Percentiles rank a stretch among this genome's conserved stretches.
These are phyloP conservation scores for Sporopachydermia quercuum DNA, from an alignment of 805 yeast genomes.

Conservation along the genomic window DNA sequence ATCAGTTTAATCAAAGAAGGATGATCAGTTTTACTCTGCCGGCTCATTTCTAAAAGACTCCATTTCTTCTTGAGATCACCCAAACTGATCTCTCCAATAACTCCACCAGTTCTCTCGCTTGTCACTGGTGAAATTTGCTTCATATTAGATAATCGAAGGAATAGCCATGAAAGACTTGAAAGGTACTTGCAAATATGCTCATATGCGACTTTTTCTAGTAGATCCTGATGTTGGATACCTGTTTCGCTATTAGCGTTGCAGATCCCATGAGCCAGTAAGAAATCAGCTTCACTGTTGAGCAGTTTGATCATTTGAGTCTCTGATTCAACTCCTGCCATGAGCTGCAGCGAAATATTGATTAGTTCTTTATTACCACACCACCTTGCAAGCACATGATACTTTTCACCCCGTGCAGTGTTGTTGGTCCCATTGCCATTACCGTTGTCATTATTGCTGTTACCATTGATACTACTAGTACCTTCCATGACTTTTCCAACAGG, in stretches of 20 bases:
- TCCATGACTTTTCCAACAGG: constrained; percentile 22
- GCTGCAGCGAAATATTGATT: constrained; percentile 17
- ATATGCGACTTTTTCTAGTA: not conserved
- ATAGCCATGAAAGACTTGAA: constrained; percentile 19
- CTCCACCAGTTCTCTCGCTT: not conserved
- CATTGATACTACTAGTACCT: constrained; percentile 17
- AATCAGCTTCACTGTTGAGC: constrained; percentile 16
- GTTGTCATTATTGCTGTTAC: constrained; percentile 3
- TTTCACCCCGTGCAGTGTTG: constrained; percentile 11
- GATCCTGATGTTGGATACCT: not conserved
- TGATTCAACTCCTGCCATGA: constrained; percentile 14
- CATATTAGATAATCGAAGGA: constrained; percentile 8
- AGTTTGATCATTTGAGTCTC: constrained; percentile 4
- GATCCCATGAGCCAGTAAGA: constrained; percentile 16
- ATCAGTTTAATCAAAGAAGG: constrained; percentile 4
- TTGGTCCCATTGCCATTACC: constrained; percentile 9
- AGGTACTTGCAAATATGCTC: constrained; percentile 18
- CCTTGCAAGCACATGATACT: constrained; percentile 14
- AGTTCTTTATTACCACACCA: constrained; percentile 25
- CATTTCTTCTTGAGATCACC: constrained; percentile 3
- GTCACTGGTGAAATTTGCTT: not conserved
- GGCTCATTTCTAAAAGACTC: constrained; percentile 5
- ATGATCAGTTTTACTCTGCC: constrained; percentile 3
- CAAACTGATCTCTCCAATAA: not conserved
- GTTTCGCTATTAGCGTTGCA: constrained; percentile 6